Conservation (phyloP, 176 grass and related monocot species). For the Pontederia paniculata region DNA sequence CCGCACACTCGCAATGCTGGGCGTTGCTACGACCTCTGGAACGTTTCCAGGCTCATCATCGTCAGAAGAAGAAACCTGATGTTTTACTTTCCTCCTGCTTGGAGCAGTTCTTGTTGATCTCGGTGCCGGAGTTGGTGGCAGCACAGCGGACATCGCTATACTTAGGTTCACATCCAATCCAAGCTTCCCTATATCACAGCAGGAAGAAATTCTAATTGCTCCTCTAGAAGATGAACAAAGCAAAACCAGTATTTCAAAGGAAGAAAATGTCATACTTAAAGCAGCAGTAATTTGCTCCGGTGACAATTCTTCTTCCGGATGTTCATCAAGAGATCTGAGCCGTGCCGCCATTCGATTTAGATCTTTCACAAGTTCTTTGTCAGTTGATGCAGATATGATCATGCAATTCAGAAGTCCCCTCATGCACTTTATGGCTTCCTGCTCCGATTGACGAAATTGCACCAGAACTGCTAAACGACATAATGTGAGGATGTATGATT, state of each 20-base stretch:
- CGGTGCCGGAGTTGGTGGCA: conserved; percentile 58
- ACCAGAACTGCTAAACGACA: conserved; percentile 47
- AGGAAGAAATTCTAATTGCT: not conserved
- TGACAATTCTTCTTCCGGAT: conserved; percentile 39
- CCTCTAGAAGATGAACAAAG: not conserved
- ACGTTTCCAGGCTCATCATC: conserved; percentile 15
- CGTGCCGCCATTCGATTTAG: conserved; percentile 51
- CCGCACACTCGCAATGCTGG: conserved; percentile 24
- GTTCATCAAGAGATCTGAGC: conserved; percentile 55
- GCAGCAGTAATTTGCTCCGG: conserved; percentile 39
- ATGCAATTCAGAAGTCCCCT: conserved; percentile 48
- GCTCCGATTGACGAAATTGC: conserved; percentile 60
- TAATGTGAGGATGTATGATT: conserved; percentile 60
- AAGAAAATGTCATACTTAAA: conserved; percentile 32
- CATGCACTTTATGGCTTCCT: conserved; percentile 81
- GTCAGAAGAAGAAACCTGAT: conserved; percentile 24
- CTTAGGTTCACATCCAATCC: conserved; percentile 42
- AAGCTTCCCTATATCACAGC: conserved; percentile 37
- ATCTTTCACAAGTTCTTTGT: conserved; percentile 68
- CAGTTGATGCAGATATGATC: conserved; percentile 24
- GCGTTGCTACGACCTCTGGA: conserved; percentile 31
- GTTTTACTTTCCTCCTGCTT: conserved; percentile 46
- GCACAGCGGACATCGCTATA: conserved; percentile 20
- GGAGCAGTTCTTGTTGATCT: conserved; percentile 39
- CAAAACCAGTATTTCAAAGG: not conserved